Evolutionary conservation across 768 basidiomycete genomes (phyloP), one percentile per base, ranked within the genome.

Genomic region (Vararia minispora): DNA sequence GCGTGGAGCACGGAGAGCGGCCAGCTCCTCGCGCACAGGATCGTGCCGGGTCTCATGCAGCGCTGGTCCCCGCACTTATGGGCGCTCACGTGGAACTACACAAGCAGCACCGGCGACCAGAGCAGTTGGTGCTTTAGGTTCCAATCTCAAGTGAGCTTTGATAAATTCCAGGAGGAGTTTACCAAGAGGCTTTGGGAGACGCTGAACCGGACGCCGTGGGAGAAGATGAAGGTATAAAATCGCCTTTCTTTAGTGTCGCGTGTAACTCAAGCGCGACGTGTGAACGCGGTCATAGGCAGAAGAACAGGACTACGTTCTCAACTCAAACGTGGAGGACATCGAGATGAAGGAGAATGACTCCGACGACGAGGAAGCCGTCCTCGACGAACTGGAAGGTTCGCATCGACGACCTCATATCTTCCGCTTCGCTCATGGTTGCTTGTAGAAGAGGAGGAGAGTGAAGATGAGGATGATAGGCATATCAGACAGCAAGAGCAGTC

Each of bases 81-180:
- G 33, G 84, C 91, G 3, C 69, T 97, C 50, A 92, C 91, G 22
- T 98, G 95, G 86, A 94, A 91, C 47, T 68, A 88, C 55, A 54
- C 71, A 28, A 65, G 65, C 28, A 68, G 67, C n/a, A 58, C 63
- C 22, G 67, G 68, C 21, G 59, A 59, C 17, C 70, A 75, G 45
- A 73, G 68, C 49, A 85, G 88, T 39, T 98, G 91, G 89, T 76
- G 87, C 17, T 69, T 97, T 44, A 69, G 76, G 41, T 91, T 95
- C 51, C 46, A 53, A 3, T 57, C 61, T 12, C 48, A 64, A 37
- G 75, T 76, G 17, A 65, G 64, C 9, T 92, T 80, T 50, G 56
- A 63, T 14, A 54, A 49, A 5, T 81, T 88, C 58, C 67, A 78
- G 48, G 59, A 63, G 23, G 63, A 65, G 1, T 87, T 90, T 51